These are phyloP conservation scores for Cladosporium cucumerinum DNA, from an alignment of 2,329 filamentous ascomycete genomes.

Conservation along the genomic window DNA sequence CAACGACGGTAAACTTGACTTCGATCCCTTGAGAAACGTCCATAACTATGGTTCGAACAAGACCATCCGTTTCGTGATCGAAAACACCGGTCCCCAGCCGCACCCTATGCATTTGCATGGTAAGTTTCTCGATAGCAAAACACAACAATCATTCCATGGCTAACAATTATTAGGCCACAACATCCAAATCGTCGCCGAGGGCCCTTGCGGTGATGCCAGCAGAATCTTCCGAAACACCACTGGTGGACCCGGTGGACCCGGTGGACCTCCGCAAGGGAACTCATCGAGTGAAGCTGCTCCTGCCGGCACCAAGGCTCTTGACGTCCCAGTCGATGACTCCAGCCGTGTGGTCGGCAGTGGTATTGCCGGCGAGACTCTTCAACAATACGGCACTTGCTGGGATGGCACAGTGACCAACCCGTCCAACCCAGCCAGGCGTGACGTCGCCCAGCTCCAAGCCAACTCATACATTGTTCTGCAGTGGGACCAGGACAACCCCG, in stretches of 20 bases:
- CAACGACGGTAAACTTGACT: constrained; percentile 35
- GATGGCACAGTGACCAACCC: constrained; percentile 39
- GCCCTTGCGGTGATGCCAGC: constrained; percentile 29
- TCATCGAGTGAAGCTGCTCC: neutral
- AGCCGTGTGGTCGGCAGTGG: constrained; percentile 4
- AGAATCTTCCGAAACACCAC: neutral
- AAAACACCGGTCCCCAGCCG: constrained; percentile 36
- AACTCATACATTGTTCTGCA: constrained; percentile 36
- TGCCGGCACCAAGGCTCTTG: neutral
- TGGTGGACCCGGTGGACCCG: neutral
- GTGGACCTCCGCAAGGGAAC: neutral
- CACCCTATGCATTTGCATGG: constrained; percentile 46
- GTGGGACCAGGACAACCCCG: constrained; percentile 36
- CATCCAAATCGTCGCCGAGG: constrained; percentile 43
- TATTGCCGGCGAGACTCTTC: constrained; percentile 7
- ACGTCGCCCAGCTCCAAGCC: constrained; percentile 33
- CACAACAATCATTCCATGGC: neutral
- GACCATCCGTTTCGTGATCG: constrained; percentile 41
- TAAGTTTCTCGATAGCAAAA: neutral
- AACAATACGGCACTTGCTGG: constrained; percentile 30
- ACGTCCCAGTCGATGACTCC: neutral
- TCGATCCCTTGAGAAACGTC: constrained; percentile 36
- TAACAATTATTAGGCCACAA: constrained; percentile 34
- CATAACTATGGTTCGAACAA: constrained; percentile 40
- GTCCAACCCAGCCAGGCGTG: constrained; percentile 39